A percentile compares a stretch with the other conserved stretches of the same genome.
These are phyloP conservation scores for Dicorynia guianensis DNA, from an alignment of 306 rosid species.

Conservation along the genomic window DNA sequence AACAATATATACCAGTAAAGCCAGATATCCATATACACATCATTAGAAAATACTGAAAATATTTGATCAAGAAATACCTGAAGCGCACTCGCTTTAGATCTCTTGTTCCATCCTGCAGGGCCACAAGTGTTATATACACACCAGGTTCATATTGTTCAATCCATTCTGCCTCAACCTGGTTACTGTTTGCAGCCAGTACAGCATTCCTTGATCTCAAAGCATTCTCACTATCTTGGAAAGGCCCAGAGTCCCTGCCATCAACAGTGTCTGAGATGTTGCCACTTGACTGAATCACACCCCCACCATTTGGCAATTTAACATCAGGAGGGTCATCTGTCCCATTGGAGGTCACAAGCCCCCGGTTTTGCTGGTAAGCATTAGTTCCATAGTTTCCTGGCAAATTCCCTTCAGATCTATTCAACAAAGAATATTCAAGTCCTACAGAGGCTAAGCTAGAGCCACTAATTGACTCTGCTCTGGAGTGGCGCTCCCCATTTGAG, in stretches of 20 bases:
- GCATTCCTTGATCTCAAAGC: slow-evolving; percentile 62
- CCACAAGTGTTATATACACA: slow-evolving; percentile 89
- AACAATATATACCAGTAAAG: slow-evolving; percentile 19
- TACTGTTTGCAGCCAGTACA: slow-evolving; percentile 44
- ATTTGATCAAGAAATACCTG: slow-evolving; percentile 61
- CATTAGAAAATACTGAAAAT: slow-evolving; percentile 20
- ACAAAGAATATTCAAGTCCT: slow-evolving; percentile 60
- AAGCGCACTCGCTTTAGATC: slow-evolving; percentile 96
- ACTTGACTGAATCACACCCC: slow-evolving; percentile 49
- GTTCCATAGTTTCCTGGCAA: slow-evolving; percentile 59
- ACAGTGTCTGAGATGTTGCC: slow-evolving; percentile 52
- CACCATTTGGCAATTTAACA: slow-evolving; percentile 59
- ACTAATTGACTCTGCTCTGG: slow-evolving; percentile 78
- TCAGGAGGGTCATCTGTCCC: slow-evolving; percentile 54
- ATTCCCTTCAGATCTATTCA: slow-evolving; percentile 59
- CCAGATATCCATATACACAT: neutral
- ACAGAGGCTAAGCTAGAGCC: slow-evolving; percentile 71
- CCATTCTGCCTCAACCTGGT: slow-evolving; percentile 95
- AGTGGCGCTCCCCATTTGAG: slow-evolving; percentile 62
- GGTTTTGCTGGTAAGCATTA: slow-evolving; percentile 53
- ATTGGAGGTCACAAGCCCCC: slow-evolving; percentile 53
- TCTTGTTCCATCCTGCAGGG: slow-evolving; percentile 83
- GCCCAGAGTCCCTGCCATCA: slow-evolving; percentile 66
- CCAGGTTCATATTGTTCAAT: slow-evolving; percentile 95
- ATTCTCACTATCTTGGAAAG: slow-evolving; percentile 72